phyloP scores from a whole-genome alignment of 1,139 yeast species.

The Komagataea norvegica region DNA sequence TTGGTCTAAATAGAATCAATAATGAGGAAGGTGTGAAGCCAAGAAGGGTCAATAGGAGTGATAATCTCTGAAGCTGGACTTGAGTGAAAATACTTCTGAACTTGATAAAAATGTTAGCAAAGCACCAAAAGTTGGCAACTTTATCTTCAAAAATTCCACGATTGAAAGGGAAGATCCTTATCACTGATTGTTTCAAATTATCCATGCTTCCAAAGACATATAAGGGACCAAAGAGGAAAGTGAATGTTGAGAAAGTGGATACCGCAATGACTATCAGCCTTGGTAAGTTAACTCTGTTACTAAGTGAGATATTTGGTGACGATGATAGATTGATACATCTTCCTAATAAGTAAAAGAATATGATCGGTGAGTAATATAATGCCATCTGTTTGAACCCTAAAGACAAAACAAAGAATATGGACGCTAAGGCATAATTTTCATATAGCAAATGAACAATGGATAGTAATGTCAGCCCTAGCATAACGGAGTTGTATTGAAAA shows the following conservation, averaged over 20 bases:
- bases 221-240: constrained; percentile 58
- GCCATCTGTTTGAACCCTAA: constrained; percentile 94
- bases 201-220: constrained; percentile 38
- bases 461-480: constrained; percentile 80
- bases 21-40: constrained; percentile 67
- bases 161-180: constrained; percentile 83
- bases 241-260: constrained; percentile 55
- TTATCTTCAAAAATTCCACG: constrained; percentile 97
- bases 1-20: constrained; percentile 48
- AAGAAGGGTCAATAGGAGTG: constrained; percentile 58
- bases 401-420: constrained; percentile 75
- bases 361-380: constrained; percentile 83
- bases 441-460: constrained; percentile 63
- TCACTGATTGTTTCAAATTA: constrained; percentile 40
- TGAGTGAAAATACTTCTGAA: constrained; percentile 53
- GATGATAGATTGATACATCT: constrained; percentile 28
- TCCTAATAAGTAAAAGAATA: constrained; percentile 58
- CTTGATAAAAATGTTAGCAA: constrained; percentile 72
- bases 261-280: constrained; percentile 58
- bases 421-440: constrained; percentile 61
- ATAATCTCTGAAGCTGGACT: constrained; percentile 55
- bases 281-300: constrained; percentile 35
- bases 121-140: constrained; percentile 97
- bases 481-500: constrained; percentile 89
- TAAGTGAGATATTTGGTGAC: constrained; percentile 17